Conservation (phyloP, 75 land plant species). For the Sequoiadendron giganteum region DNA sequence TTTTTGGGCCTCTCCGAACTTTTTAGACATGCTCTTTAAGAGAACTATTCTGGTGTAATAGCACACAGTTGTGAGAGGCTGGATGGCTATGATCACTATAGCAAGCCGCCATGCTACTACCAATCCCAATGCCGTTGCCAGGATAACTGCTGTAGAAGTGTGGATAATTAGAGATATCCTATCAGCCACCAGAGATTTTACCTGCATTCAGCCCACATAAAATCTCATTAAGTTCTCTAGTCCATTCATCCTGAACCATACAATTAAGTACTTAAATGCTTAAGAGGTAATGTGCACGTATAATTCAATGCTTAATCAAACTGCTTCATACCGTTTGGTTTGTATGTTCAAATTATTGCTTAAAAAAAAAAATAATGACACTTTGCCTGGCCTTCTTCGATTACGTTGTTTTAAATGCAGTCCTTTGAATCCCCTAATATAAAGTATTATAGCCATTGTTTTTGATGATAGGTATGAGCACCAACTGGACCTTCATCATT, state of each 20-base stretch:
- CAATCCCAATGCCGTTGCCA: conserved; percentile 34
- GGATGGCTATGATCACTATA: conserved; percentile 42
- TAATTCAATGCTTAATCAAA: too few species aligned
- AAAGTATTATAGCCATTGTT: too few species aligned
- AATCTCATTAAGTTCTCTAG: neutral
- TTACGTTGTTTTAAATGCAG: too few species aligned
- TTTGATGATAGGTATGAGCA: too few species aligned
- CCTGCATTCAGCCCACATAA: conserved; percentile 4
- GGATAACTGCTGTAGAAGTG: conserved; percentile 21
- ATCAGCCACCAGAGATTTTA: conserved; percentile 50
- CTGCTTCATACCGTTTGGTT: too few species aligned
- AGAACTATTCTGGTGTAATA: conserved; percentile 47
- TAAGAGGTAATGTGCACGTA: too few species aligned
- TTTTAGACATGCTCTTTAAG: conserved; percentile 44
- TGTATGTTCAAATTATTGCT: too few species aligned
- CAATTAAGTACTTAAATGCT: neutral
- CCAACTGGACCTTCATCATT: neutral
- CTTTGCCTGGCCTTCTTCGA: too few species aligned
- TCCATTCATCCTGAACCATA: neutral
- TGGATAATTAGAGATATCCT: conserved; percentile 45
- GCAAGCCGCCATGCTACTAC: conserved; percentile 49
- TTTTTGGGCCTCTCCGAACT: conserved; percentile 46
- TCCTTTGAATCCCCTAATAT: too few species aligned
- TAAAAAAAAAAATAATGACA: too few species aligned
- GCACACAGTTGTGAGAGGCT: conserved; percentile 40